These are phyloP conservation scores for Peziza echinospora DNA, from an alignment of 495 filamentous ascomycete genomes.

Conservation along the genomic window DNA sequence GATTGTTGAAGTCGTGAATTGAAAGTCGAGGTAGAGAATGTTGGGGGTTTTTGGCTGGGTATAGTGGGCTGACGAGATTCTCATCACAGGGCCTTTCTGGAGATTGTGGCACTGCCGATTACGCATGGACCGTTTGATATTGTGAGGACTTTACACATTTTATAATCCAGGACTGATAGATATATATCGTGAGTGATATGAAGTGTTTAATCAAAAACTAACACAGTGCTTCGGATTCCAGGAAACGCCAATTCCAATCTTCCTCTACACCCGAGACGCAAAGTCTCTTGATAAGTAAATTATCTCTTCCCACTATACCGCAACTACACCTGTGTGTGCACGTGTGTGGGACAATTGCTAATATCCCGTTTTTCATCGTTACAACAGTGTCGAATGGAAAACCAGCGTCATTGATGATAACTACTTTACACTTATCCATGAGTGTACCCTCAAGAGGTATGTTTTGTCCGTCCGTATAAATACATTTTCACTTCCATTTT, in stretches of 20 bases:
- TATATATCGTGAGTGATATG: too few relatives aligned
- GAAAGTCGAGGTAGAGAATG: too few relatives aligned
- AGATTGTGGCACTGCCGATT: background rate
- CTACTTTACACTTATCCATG: conserved; percentile 12
- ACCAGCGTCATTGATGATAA: conserved; percentile 11
- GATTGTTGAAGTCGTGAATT: too few relatives aligned
- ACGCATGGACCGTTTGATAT: background rate
- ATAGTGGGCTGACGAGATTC: too few relatives aligned
- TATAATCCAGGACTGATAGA: too few relatives aligned
- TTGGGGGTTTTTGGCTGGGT: too few relatives aligned
- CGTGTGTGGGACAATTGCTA: too few relatives aligned
- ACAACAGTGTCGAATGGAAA: conserved; percentile 10
- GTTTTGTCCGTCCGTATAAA: too few relatives aligned
- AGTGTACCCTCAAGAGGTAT: conserved; percentile 6
- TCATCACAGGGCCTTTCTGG: background rate
- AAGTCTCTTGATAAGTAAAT: background rate
- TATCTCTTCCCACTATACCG: background rate
- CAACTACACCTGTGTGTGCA: too few relatives aligned
- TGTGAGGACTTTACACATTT: too few relatives aligned
- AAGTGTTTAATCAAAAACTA: background rate
- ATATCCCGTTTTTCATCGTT: too few relatives aligned
- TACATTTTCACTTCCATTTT: too few relatives aligned
- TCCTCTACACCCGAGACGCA: background rate
- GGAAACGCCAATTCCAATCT: background rate
- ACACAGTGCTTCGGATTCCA: background rate